Base-by-base conservation (phyloP, 129 eudicot species). In the Heracleum sosnowskyi region DNA sequence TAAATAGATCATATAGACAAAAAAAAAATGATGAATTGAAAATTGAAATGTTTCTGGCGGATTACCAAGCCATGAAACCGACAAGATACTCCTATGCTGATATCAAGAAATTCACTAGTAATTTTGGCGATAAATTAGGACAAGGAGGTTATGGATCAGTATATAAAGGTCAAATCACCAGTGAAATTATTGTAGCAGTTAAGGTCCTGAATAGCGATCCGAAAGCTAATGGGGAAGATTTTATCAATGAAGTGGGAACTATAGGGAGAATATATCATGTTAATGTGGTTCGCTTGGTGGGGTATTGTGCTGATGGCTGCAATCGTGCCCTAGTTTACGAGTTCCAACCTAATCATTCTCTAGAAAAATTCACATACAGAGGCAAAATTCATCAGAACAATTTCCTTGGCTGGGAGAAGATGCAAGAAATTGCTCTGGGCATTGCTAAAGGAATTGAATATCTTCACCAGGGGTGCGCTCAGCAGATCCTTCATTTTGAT, bases 21-120 rank as follows among this genome's bases (percentile, higher is more conserved):
- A 37, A 76, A 5, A 10, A 76, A 22, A 40, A 51, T 33, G 64
- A 74, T 44, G 47, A 35, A 35, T 7, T 33, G 26, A 76, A 33
- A 34, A 76, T 76, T 20, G 47, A 28, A 11, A 51, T 29, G 37
- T 76, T 76, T 51, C n/a, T 57, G 66, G 11, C 28, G 29, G 66
- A 57, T 57, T 57, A 57, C 66, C 26, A 57, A 57, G 66, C 66
- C 24, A 39, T 62, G 37, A 62, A 51, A 62, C 79, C 79, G 2
- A 49, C 69, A 51, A 76, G 79, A 76, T 76, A 49, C 45, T 6
- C 68, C 12, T 76, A 47, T 76, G 69, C 69, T 34, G 79, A 51
- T 76, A 47, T 76, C 7, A 76, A 76, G 69, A 76, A 51, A 13
- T 51, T 76, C 45, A 76, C 79, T 17, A 34, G 12, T 17, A 26